These are phyloP conservation scores for Plasmodium coatneyi DNA, from an alignment of 169 alveolate genomes.

Conservation along the genomic window DNA sequence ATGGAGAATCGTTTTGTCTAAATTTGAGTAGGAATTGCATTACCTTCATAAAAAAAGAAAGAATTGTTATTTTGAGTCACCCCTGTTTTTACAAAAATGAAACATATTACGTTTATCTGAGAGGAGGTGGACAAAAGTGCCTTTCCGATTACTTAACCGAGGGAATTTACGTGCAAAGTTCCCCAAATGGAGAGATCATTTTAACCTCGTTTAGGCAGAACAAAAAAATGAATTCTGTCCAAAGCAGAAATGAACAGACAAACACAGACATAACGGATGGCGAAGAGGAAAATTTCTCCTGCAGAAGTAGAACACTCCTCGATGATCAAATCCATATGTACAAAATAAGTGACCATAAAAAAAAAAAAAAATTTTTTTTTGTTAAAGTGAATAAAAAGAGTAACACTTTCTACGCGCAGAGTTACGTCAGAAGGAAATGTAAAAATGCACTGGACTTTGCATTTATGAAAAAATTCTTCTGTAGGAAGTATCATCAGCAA, in stretches of 20 bases:
- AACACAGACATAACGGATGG: background rate
- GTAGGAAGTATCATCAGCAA: background rate
- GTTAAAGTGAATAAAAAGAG: constrained; percentile 33
- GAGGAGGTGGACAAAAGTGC: background rate
- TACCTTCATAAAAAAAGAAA: constrained; percentile 26
- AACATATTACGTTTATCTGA: constrained; percentile 14
- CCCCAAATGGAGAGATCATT: constrained; percentile 27
- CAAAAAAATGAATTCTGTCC: background rate
- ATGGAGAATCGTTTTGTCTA: constrained; percentile 17
- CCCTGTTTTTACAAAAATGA: constrained; percentile 43
- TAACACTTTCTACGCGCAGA: constrained; percentile 14
- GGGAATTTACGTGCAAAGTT: constrained; percentile 15
- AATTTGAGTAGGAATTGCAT: constrained; percentile 14
- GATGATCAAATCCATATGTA: constrained; percentile 12
- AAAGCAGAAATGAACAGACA: background rate
- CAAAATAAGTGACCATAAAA: constrained; percentile 9
- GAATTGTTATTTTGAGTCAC: constrained; percentile 7
- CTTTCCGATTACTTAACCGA: constrained; percentile 12
- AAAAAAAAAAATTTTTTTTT: constrained; percentile 5
- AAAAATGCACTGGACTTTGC: background rate
- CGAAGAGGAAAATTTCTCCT: background rate
- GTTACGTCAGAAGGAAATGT: constrained; percentile 7
- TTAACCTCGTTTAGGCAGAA: constrained; percentile 1
- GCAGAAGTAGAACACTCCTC: background rate
- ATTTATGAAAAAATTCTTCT: background rate